Evolutionary conservation across 345 rosid species (phyloP).

Genomic region (Eutrema yunnanense): DNA sequence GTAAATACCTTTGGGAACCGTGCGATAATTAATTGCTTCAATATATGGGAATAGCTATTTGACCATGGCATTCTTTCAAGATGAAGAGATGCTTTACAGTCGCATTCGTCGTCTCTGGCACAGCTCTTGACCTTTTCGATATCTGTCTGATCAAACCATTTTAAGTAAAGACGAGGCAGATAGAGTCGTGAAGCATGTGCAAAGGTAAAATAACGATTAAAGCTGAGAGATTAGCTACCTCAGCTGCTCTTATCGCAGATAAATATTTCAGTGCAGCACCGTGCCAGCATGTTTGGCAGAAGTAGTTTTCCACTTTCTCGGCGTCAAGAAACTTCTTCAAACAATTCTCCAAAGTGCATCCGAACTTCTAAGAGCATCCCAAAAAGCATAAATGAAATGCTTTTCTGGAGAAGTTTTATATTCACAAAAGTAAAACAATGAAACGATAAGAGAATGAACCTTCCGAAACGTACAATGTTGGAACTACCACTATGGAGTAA

Average conservation of each 20-base stretch:
- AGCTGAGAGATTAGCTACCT: slow-evolving; percentile 36
- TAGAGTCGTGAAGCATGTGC: background rate
- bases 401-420: background rate
- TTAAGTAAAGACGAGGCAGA: background rate
- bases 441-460: slow-evolving; percentile 37
- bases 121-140: slow-evolving; percentile 53
- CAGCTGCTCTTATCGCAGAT: slow-evolving; percentile 33
- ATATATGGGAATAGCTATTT: slow-evolving; percentile 47
- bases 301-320: slow-evolving; percentile 63
- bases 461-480: slow-evolving; percentile 63
- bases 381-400: background rate
- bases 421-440: background rate
- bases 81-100: slow-evolving; percentile 39
- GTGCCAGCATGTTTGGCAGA: slow-evolving; percentile 83
- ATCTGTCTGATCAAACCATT: slow-evolving; percentile 36
- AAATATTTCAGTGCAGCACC: slow-evolving; percentile 58
- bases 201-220: background rate
- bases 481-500: slow-evolving; percentile 43
- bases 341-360: slow-evolving; percentile 64
- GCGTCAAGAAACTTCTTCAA: slow-evolving; percentile 53
- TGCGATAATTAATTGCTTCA: slow-evolving; percentile 57
- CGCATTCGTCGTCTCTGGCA: slow-evolving; percentile 46
- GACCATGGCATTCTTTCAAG: slow-evolving; percentile 69
- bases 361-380: slow-evolving; percentile 40
- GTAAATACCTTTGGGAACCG: slow-evolving; percentile 64